phyloP scores from a whole-genome alignment of 805 yeast genomes.

The Naumovozyma dairenensis region DNA sequence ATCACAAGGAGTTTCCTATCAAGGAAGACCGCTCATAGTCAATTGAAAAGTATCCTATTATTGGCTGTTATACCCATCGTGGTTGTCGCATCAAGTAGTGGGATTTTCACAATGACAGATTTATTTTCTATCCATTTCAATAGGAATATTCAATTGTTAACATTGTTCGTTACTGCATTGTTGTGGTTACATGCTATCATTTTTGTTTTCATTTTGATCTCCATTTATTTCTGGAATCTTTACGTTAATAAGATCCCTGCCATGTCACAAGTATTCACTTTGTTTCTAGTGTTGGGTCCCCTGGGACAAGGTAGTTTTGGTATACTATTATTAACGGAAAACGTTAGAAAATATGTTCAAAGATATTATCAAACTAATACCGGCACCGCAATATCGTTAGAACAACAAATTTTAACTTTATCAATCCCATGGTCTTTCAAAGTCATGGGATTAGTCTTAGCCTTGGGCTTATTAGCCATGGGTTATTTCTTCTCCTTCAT shows the following conservation, averaged over 20 bases:
- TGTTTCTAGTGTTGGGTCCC: constrained; percentile 74
- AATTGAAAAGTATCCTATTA: constrained; percentile 48
- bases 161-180: constrained; percentile 44
- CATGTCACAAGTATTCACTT: constrained; percentile 45
- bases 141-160: constrained; percentile 34
- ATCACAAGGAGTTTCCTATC: too few species aligned
- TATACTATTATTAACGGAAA: constrained; percentile 44
- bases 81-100: constrained; percentile 67
- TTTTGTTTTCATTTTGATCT: constrained; percentile 45
- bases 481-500: constrained; percentile 50
- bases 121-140: constrained; percentile 36
- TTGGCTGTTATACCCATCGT: constrained; percentile 75
- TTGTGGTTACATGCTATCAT: constrained; percentile 63
- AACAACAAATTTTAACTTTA: constrained; percentile 12
- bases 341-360: constrained; percentile 24
- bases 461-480: constrained; percentile 39
- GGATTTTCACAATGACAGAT: constrained; percentile 34
- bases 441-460: constrained; percentile 31
- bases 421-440: constrained; percentile 26
- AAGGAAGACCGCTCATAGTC: constrained; percentile 24
- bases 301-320: constrained; percentile 80
- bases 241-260: constrained; percentile 50
- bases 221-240: constrained; percentile 52
- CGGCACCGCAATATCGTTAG: constrained; percentile 6
- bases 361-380: constrained; percentile 9